Conservation (phyloP, 495 filamentous ascomycete genomes). For the Podospora didyma region DNA sequence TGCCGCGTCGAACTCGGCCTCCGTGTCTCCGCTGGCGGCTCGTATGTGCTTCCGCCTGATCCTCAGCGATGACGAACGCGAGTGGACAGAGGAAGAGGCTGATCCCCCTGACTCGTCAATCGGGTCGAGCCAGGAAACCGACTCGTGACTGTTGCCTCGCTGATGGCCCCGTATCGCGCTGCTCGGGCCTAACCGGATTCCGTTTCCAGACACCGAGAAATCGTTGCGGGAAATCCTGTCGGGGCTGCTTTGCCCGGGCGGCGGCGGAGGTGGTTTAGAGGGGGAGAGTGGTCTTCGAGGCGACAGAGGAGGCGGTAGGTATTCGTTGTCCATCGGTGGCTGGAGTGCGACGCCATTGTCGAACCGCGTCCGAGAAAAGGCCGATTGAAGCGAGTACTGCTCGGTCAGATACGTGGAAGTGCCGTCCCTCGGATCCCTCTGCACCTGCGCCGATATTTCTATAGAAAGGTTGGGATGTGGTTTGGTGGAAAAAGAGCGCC, state of each 20-base stretch:
- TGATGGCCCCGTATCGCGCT: conserved; percentile 38
- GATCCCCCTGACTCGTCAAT: conserved; percentile 94
- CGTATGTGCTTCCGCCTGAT: conserved; percentile 64
- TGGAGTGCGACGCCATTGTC: conserved; percentile 38
- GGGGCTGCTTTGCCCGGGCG: conserved; percentile 28
- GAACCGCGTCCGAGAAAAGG: conserved; percentile 44
- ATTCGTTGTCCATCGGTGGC: conserved; percentile 42
- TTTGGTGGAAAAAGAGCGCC: conserved; percentile 4
- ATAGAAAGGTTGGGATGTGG: conserved; percentile 15
- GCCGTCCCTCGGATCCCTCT: conserved; percentile 16
- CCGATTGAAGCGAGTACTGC: conserved; percentile 40
- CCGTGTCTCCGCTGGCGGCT: conserved; percentile 67
- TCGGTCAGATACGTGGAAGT: conserved; percentile 16
- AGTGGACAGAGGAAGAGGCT: conserved; percentile 74
- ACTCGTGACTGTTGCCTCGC: conserved; percentile 63
- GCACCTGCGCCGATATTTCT: conserved; percentile 2
- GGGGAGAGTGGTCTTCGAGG: conserved; percentile 48
- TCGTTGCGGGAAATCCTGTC: conserved; percentile 37
- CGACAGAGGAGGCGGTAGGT: conserved; percentile 65
- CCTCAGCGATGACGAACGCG: conserved; percentile 66
- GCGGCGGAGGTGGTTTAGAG: conserved; percentile 25
- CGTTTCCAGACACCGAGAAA: conserved; percentile 38
- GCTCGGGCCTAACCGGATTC: conserved; percentile 24
- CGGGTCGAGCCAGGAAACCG: conserved; percentile 91
- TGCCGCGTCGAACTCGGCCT: conserved; percentile 92